Evolutionary conservation across 2,329 filamentous ascomycete genomes (phyloP).

Genomic region (Colletotrichum agaves): DNA sequence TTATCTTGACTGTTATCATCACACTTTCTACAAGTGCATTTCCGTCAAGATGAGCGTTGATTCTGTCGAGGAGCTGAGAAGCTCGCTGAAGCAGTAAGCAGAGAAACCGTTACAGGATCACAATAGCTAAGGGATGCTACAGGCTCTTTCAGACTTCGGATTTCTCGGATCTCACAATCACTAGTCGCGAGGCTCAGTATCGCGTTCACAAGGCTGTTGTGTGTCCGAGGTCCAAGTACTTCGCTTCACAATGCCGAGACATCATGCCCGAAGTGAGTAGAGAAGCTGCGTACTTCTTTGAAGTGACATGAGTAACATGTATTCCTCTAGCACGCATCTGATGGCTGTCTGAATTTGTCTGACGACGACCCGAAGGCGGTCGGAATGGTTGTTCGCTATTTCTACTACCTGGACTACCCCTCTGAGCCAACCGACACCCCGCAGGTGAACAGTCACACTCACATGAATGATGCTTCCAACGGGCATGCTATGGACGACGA

Average conservation of each 20-base stretch:
- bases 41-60: neutral
- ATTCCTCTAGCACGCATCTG: neutral
- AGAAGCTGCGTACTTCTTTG: too few species aligned
- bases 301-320: neutral
- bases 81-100: constrained; percentile 10
- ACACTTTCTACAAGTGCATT: neutral
- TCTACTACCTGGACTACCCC: constrained; percentile 24
- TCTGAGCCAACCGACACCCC: neutral
- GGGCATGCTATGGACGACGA: neutral
- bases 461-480: neutral
- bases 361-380: constrained; percentile 26
- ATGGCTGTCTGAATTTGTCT: neutral
- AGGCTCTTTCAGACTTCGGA: constrained; percentile 13
- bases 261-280: neutral
- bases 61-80: constrained; percentile 12
- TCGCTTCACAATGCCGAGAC: constrained; percentile 20
- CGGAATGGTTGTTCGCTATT: constrained; percentile 19
- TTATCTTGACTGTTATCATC: neutral
- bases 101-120: rapidly evolving
- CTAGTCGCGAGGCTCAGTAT: constrained; percentile 9
- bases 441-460: neutral
- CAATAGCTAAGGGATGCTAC: neutral
- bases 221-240: constrained; percentile 21
- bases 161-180: constrained; percentile 24
- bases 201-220: constrained; percentile 26